phyloP scores from a whole-genome alignment of 2,329 filamentous ascomycete species.

The Cladophialophora psammophila region DNA sequence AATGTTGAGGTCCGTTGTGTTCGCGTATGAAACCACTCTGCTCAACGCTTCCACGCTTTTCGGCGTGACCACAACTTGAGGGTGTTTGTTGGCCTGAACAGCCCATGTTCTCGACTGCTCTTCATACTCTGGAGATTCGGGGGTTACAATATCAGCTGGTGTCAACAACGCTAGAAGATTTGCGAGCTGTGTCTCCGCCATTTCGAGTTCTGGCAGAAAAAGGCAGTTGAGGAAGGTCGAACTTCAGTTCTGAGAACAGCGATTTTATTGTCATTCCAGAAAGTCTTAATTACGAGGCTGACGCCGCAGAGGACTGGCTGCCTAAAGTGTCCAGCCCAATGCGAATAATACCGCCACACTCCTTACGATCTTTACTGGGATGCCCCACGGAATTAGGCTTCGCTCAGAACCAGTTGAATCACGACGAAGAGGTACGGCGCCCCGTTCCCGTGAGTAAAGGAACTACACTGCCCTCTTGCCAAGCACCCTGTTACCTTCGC shows the following conservation, averaged over 20 bases:
- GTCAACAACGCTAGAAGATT: slow-evolving; percentile 10
- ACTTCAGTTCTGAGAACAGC: background rate
- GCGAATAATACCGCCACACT: background rate
- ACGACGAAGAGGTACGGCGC: background rate
- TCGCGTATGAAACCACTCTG: slow-evolving; percentile 45
- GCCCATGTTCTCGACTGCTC: slow-evolving; percentile 45
- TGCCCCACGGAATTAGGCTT: background rate
- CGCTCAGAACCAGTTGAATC: background rate
- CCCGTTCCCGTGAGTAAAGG: no score
- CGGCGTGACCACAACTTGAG: slow-evolving; percentile 47
- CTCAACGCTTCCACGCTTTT: slow-evolving; percentile 43
- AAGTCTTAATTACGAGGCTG: no score
- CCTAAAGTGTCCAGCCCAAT: background rate
- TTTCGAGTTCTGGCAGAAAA: background rate
- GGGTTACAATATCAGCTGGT: slow-evolving; percentile 16
- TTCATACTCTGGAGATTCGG: slow-evolving; percentile 30
- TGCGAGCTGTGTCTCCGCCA: slow-evolving; percentile 2
- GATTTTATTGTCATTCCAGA: background rate
- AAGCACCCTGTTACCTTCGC: background rate
- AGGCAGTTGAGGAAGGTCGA: background rate
- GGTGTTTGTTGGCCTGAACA: slow-evolving; percentile 45
- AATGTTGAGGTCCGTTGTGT: slow-evolving; percentile 47
- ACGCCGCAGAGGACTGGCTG: background rate
- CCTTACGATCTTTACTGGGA: background rate
- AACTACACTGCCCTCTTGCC: background rate